These are phyloP conservation scores for Linnemannia zychae DNA, from an alignment of 192 early-diverging fungal species.

Conservation along the genomic window DNA sequence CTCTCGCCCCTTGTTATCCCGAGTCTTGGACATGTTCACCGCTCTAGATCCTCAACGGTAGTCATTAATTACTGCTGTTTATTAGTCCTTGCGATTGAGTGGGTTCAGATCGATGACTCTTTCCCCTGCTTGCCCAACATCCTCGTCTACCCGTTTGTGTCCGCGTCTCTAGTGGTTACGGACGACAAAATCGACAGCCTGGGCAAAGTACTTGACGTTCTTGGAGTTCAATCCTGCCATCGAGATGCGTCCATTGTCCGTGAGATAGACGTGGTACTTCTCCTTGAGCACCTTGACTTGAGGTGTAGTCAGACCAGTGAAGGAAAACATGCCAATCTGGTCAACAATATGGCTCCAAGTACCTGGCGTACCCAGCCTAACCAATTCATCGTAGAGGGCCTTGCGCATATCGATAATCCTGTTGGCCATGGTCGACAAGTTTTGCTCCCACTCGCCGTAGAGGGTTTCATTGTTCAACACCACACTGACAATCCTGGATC, in stretches of 20 bases:
- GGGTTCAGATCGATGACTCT: not conserved
- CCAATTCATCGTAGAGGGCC: conserved; percentile 72
- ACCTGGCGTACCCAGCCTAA: conserved; percentile 86
- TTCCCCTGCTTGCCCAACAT: not conserved
- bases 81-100: not conserved
- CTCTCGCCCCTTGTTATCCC: not conserved
- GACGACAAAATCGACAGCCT: conserved; percentile 91
- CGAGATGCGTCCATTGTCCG: conserved; percentile 94
- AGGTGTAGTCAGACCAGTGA: conserved; percentile 82
- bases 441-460: conserved; percentile 86
- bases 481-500: conserved; percentile 87
- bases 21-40: not conserved
- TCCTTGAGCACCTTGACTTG: conserved; percentile 87
- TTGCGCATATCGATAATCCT: conserved; percentile 94
- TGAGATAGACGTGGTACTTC: conserved; percentile 95
- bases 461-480: conserved; percentile 85
- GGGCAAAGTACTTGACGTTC: conserved; percentile 94
- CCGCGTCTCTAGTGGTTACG: conserved; percentile 62
- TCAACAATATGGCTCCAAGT: conserved; percentile 95
- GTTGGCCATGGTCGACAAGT: conserved; percentile 85
- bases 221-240: conserved; percentile 93
- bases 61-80: not conserved
- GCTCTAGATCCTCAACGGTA: not conserved
- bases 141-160: not conserved
- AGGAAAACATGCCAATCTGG: conserved; percentile 99